phyloP scores from a whole-genome alignment of 495 filamentous ascomycete species.

The Neurospora discreta region DNA sequence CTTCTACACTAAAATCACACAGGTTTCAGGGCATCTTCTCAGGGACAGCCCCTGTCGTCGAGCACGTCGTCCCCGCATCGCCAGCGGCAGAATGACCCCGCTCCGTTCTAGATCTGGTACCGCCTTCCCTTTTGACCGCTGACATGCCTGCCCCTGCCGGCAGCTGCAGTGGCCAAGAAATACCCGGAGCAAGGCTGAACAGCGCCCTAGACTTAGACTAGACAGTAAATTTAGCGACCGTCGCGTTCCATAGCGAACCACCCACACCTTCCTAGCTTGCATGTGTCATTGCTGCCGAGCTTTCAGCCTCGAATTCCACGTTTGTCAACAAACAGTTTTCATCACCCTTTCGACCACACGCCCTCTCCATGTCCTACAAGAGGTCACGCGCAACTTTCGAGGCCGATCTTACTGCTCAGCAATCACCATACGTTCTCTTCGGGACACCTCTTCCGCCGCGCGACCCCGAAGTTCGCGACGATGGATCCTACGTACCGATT shows the following conservation, averaged over 20 bases:
- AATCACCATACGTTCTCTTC: slow-evolving; percentile 71
- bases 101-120: not conserved
- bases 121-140: not conserved
- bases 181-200: not conserved
- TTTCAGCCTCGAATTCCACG: slow-evolving; percentile 1
- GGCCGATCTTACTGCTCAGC: slow-evolving; percentile 57
- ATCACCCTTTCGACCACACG: not conserved
- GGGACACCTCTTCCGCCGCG: slow-evolving; percentile 78
- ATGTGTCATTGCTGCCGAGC: not conserved
- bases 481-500: slow-evolving; percentile 84
- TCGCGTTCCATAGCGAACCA: not conserved
- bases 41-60: not conserved
- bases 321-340: not conserved
- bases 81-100: not conserved
- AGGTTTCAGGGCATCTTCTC: not conserved
- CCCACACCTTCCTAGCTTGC: not conserved
- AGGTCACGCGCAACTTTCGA: slow-evolving; percentile 68
- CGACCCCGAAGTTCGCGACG: slow-evolving; percentile 70
- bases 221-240: not conserved
- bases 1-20: not conserved
- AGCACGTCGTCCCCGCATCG: not conserved
- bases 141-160: not conserved
- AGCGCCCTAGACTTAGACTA: not conserved
- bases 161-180: not conserved
- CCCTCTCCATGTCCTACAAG: slow-evolving; percentile 62